phyloP scores from a whole-genome alignment of 2,329 filamentous ascomycete species.

The Epichloe baconii region DNA sequence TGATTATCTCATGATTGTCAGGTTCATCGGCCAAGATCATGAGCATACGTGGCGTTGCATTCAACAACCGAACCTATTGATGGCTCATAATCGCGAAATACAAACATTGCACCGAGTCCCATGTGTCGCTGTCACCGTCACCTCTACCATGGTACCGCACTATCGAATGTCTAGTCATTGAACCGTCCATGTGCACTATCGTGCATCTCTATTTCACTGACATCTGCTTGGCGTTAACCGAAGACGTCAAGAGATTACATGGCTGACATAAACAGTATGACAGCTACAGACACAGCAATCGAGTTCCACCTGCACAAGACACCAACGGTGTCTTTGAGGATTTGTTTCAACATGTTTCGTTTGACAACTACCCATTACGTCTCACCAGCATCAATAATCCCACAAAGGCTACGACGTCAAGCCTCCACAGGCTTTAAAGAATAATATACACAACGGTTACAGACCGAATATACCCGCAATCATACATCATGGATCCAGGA shows the following conservation, averaged over 20 bases:
- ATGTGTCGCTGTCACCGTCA: no score
- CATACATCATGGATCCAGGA: slow-evolving; percentile 1
- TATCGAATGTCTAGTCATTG: no score
- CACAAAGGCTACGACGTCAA: background rate
- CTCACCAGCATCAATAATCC: background rate
- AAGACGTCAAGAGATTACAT: no score
- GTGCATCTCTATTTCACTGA: no score
- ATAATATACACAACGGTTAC: slow-evolving; percentile 1
- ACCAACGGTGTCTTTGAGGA: background rate
- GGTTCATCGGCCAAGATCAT: background rate
- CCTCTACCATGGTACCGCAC: no score
- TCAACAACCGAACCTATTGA: background rate
- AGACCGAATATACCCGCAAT: background rate
- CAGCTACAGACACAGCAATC: no score
- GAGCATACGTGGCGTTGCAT: background rate
- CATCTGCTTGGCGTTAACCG: no score
- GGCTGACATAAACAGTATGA: no score
- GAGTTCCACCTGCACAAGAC: no score
- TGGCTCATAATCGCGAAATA: background rate
- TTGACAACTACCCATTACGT: background rate
- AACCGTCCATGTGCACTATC: no score
- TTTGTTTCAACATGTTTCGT: background rate
- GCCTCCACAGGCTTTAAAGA: background rate
- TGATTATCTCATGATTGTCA: background rate
- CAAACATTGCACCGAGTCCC: no score